Base-by-base conservation (phyloP, 2,329 filamentous ascomycete species). In the Talaromyces verruculosus region DNA sequence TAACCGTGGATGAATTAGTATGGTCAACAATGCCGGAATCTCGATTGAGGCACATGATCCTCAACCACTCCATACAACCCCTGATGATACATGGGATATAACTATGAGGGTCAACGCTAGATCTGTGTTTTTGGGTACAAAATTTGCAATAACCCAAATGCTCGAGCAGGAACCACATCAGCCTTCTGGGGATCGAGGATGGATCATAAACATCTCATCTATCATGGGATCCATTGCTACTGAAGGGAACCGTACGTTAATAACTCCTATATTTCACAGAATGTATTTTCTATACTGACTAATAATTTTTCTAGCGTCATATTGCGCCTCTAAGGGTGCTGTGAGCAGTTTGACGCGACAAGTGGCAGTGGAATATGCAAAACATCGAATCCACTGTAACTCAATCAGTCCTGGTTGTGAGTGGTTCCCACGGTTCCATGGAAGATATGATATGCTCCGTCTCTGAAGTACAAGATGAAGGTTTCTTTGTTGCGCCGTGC, bases 1-100 rank as follows among this genome's bases (percentile, higher is more conserved):
- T 28, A 35, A 49, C 10, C 33, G 10, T 28, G 53, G 19, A 10
- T 53, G 37, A 43, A 30, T 39, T 70, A 83, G 80, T 0, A 71
- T 84, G 59, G 80, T 82, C 51, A 83, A 83, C 64, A 83, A 83
- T 68, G 83, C 85, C 0, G 85, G 85, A 0, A 80, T 87, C 0
- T 77, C 74, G 0, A 53, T 79, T 4, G 82, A 81, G 66, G 72
- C 74, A 5, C 72, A 64, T 2, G 67, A 62, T 0, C 73, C 75
- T 0, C 68, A 69, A 1, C 75, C 77, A 0, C 74, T 87, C 5
- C 85, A 86, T 74, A 70, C 83, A 61, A 79, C 80, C 3, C 68
- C 75, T 0, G 82, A 85, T 43, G 73, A 76, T 0, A 76, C 74
- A 0, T 87, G 81, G 76, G 82, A 87, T 49, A n/a, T 22, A 10